Conservation (phyloP, 495 filamentous ascomycete species). For the Penicillium bialowiezense region DNA sequence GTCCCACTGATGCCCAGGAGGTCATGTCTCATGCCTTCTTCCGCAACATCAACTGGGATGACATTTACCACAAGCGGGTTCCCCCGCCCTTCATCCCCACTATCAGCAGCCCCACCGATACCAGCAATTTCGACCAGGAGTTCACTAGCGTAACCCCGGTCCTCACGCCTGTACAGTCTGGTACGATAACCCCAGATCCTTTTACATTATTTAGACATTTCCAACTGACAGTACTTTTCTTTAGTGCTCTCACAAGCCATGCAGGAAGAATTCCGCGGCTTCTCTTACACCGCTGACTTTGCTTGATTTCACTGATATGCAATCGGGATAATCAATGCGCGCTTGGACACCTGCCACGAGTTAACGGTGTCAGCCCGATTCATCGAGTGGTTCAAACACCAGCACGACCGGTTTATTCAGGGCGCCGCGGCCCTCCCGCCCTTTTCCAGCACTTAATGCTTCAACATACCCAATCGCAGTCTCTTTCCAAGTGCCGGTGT, state of each 20-base stretch:
- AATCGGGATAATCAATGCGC: slow-evolving; percentile 12
- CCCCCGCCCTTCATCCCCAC: slow-evolving; percentile 83
- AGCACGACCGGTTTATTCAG: slow-evolving; percentile 11
- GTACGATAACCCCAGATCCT: slow-evolving; percentile 52
- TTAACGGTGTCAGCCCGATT: slow-evolving; percentile 2
- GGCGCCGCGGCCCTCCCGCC: slow-evolving; percentile 13
- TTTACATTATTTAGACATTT: neutral
- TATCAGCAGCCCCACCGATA: slow-evolving; percentile 90
- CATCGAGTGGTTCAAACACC: slow-evolving; percentile 4
- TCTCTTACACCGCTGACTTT: slow-evolving; percentile 89
- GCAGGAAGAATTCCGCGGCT: slow-evolving; percentile 99
- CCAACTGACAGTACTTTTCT: slow-evolving; percentile 11
- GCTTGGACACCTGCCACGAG: slow-evolving; percentile 9
- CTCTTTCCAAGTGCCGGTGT: slow-evolving; percentile 23
- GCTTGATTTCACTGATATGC: slow-evolving; percentile 32
- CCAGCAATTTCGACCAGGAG: slow-evolving; percentile 97
- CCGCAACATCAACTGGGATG: slow-evolving; percentile 96
- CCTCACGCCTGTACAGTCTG: slow-evolving; percentile 93
- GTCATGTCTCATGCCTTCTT: slow-evolving; percentile 99
- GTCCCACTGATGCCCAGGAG: slow-evolving; percentile 97
- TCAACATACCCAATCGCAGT: slow-evolving; percentile 26
- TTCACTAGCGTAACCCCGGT: slow-evolving; percentile 99
- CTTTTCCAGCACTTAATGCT: slow-evolving; percentile 9
- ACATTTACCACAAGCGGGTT: slow-evolving; percentile 92
- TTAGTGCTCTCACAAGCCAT: slow-evolving; percentile 94